Evolutionary conservation across 257 asterid species (phyloP), one percentile per base, ranked within the genome.

Genomic region (Plectranthus barbatus): DNA sequence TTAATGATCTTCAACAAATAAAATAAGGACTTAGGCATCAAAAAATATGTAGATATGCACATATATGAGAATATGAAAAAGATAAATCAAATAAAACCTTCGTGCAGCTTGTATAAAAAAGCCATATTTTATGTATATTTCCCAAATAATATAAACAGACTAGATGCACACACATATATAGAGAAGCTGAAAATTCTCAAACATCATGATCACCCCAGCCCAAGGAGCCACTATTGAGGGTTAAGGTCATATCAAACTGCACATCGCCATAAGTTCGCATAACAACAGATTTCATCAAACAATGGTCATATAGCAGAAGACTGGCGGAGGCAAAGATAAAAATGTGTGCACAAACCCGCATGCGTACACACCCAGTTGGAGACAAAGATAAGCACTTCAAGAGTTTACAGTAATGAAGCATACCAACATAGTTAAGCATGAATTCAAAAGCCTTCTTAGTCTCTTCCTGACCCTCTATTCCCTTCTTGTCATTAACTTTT

Each of bases 361-460:
- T 15, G 8, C 0, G 18, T 5, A 9, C 41, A 36, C 12, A 36
- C 12, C 11, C 56, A 55, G 39, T 9, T 44, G 46, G 39, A 56
- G 18, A 46, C 41, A 69, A 17, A 8, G 21, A 40, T 39, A 18
- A 72, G 48, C 66, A 56, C 53, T 49, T 15, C 1, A 26, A 20
- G 59, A 59, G 40, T 49, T 72, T 39, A 15, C 15, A 20, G 56
- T 37, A 45, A 20, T 24, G 56, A 18, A 76, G 72, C 92, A n/a
- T 75, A 87, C 97, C 99, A 42, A 93, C 87, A 80, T 80, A 76
- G 73, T 82, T 80, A 73, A 93, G 92, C 97, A 85, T 90, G 83
- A 90, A 93, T 67, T 93, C 97, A 81, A 69, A 93, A 80, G 99
- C 97, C 72, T 86, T 93, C 62, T 83, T 87, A 14, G 96, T 90